Base-by-base conservation (phyloP, 1,284 basidiomycete genomes). In the Lentinus polychrous region DNA sequence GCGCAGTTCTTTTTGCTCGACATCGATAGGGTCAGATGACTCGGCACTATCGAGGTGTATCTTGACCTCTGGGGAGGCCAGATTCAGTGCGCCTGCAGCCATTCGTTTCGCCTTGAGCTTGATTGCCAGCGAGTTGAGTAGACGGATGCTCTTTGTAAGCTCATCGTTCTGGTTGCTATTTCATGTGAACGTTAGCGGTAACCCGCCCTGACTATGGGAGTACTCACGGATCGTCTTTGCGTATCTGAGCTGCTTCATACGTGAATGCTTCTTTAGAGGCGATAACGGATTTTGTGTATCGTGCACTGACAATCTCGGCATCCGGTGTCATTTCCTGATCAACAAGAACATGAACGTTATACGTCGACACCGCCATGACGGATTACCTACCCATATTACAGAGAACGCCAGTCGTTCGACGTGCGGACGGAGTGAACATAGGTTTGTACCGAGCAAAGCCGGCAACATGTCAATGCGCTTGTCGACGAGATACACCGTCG, bases 401-500 rank as follows among this genome's bases (percentile, higher is more conserved):
- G 92, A 94, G 66, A 99, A 99, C 0, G 96, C 96, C 27, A 99
- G 69, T 33, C 96, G 76, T 69, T 99, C 96, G 2, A 99, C 95
- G 59, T 88, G 80, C 0, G 95, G 94, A 36, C 95, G 74, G 39
- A 99, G 73, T 1, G 94, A 97, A 65, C 96, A 99, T 6, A 99
- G 71, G 59, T 99, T 99, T 1, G 96, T 99, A 1, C 96, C 96
- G 8, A 99, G 76, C 8, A 99, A 73, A 14, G 87, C 76, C 0
- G 96, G 96, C 46, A 99, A 75, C 96, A 99, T 99, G 71, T 99
- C 96, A 49, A 99, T 95, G 34, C 96, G 87, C 69, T 95, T 96
- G 73, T 99, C 96, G 2, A 99, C 96, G 4, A 99, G 79, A 65
- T 99, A 99, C 2, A 99, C 96, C 0, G 96, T 99, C 0, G 95